Percentiles rank a stretch among this genome's conserved stretches.
Evolutionary conservation across 352 stramenopile species (phyloP).

Genomic region (Peronospora farinosa): DNA sequence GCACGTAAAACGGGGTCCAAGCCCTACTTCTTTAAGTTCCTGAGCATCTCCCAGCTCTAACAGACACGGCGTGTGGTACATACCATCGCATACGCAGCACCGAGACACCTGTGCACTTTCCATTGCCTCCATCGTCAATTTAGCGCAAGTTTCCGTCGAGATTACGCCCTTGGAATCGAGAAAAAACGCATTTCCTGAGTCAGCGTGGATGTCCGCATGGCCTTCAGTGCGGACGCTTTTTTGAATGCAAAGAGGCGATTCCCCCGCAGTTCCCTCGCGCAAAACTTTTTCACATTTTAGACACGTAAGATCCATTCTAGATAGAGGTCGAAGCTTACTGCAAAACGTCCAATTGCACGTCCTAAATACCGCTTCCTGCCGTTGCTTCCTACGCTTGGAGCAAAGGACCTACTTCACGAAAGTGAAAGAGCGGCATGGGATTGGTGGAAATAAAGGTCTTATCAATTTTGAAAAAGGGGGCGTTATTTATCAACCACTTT

Average conservation of each 20-base stretch:
- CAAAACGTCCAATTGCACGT: constrained; percentile 6
- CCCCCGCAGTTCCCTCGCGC: constrained; percentile 1
- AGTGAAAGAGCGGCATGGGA: constrained; percentile 2
- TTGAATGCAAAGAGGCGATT: neutral
- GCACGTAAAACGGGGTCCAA: constrained; percentile 20
- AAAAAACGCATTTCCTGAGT: constrained; percentile 6
- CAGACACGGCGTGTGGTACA: constrained; percentile 41
- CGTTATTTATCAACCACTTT: too few relatives aligned
- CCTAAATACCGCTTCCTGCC: constrained; percentile 16
- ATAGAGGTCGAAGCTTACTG: neutral
- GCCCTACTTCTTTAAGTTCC: neutral
- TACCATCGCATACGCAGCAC: constrained; percentile 34
- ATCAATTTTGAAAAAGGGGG: too few relatives aligned
- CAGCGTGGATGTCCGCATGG: neutral
- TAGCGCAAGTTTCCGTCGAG: neutral
- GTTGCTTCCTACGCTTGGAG: constrained; percentile 14
- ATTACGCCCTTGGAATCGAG: neutral
- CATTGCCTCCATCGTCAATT: neutral
- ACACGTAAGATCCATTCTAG: constrained; percentile 38
- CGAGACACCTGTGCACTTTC: constrained; percentile 15
- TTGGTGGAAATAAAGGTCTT: constrained; percentile 7
- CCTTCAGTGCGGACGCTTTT: constrained; percentile 15
- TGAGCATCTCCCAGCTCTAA: constrained; percentile 1
- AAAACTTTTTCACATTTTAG: constrained; percentile 36
- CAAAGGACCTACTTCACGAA: constrained; percentile 14